Percentiles rank a stretch among this genome's conserved stretches.
phyloP scores from a whole-genome alignment of 352 stramenopile genomes.

The Phytopythium chamaehyphon region DNA sequence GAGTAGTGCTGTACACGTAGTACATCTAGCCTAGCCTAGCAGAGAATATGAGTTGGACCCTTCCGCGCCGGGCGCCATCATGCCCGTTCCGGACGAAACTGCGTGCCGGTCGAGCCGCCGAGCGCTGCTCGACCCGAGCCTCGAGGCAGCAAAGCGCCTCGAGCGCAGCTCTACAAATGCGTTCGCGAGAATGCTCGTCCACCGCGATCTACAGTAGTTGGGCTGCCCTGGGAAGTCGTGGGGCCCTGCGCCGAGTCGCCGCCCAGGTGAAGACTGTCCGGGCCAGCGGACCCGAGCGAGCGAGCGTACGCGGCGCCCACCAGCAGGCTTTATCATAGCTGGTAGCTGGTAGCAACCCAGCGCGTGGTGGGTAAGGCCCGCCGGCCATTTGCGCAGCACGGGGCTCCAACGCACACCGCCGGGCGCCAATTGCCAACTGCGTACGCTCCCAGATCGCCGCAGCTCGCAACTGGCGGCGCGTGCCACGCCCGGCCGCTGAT shows the following conservation, averaged over 20 bases:
- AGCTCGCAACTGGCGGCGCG: neutral
- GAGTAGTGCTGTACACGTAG: neutral
- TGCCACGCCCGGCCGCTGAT: neutral
- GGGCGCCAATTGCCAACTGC: conserved; percentile 1
- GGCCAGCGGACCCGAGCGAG: neutral
- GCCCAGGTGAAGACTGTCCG: neutral
- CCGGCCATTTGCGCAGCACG: neutral
- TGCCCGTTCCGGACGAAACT: neutral
- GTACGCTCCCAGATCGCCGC: conserved; percentile 6
- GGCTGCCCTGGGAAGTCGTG: no score
- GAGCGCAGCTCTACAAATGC: no score
- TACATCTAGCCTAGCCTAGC: neutral
- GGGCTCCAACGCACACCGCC: neutral
- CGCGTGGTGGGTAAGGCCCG: conserved; percentile 2
- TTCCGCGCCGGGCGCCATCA: neutral
- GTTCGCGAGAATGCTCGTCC: no score
- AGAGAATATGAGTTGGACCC: conserved; percentile 2
- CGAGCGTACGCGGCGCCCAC: conserved; percentile 6
- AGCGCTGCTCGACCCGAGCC: no score
- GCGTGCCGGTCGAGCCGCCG: neutral
- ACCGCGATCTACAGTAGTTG: no score
- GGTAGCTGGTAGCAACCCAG: no score
- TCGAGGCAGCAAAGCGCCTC: no score
- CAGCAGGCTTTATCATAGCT: no score
- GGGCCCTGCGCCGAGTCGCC: no score